Percentiles rank a stretch among this genome's conserved stretches.
These are phyloP conservation scores for Blastobotrys persicus DNA, from an alignment of 1,139 yeast species.

Conservation along the genomic window DNA sequence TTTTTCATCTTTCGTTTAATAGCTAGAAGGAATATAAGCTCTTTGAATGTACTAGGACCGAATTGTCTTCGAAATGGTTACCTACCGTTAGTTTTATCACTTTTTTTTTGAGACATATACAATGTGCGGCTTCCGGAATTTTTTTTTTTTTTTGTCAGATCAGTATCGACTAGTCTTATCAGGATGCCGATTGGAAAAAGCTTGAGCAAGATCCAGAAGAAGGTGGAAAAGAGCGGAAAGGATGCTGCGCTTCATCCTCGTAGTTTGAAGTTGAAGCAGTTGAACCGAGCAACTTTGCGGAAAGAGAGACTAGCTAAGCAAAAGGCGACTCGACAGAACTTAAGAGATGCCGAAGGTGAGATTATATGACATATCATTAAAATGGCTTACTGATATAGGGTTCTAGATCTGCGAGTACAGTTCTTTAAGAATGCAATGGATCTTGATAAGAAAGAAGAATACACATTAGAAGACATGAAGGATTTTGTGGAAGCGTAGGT, in stretches of 20 bases:
- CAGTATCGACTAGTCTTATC: not conserved
- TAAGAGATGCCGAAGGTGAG: constrained; percentile 41
- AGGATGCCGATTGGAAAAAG: constrained; percentile 78
- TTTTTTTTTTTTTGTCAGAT: not conserved
- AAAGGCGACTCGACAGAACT: constrained; percentile 61
- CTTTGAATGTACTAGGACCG: not conserved
- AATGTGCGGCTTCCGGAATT: not conserved
- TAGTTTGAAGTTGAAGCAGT: constrained; percentile 82
- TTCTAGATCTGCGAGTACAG: constrained; percentile 48
- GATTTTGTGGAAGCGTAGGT: constrained; percentile 49
- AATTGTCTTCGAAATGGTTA: too few species aligned
- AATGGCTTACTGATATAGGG: too few species aligned
- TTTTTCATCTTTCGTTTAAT: too few species aligned
- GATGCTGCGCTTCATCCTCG: constrained; percentile 65
- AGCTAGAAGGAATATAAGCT: too few species aligned
- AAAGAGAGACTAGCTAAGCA: constrained; percentile 64
- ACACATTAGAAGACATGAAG: constrained; percentile 57
- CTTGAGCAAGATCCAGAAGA: constrained; percentile 68
- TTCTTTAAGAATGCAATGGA: constrained; percentile 65
- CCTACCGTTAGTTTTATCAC: too few species aligned
- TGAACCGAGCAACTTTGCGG: constrained; percentile 81
- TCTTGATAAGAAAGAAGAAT: constrained; percentile 44
- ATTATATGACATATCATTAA: too few species aligned
- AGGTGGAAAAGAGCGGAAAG: constrained; percentile 48
- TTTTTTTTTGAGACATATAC: too few species aligned